Evolutionary conservation across 2,329 filamentous ascomycete species (phyloP), one percentile per base, ranked within the genome.

Genomic region (Xylariales sp.): DNA sequence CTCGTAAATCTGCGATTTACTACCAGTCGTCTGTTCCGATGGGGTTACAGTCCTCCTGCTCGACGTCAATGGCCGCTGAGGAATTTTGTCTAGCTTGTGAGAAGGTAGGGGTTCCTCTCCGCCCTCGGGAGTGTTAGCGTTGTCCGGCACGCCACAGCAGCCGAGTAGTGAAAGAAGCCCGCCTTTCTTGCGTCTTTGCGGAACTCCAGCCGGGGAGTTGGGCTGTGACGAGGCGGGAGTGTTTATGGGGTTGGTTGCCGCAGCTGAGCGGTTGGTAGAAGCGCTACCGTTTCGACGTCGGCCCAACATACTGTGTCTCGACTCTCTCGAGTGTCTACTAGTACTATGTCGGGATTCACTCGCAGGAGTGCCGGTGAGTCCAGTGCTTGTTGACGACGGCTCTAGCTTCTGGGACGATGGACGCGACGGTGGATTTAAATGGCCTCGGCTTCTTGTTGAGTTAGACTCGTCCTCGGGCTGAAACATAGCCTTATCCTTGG

Each of bases 211-310:
- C 23, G 86, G 85, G 41, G 86, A 86, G 75, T 81, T 85, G 48
- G 84, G 84, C 74, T 85, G 84, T 18, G 85, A 84, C 67, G 83
- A 82, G 69, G 79, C 82, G 41, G 83, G 79, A 5, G 84, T 84
- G 73, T 82, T 83, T 52, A 82, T 83, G 62, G 84, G 84, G 70
- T 85, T 84, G 72, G 83, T 86, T 75, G 83, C 85, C 74, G 82
- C 82, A 75, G 83, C 84, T 70, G 86, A 87, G 76, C 85, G 84
- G 80, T 88, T 89, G 81, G 89, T 92, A 73, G 87, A 88, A 69
- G 87, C 85, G 80, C 90, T 93, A 74, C 88, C 88, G 81, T 91
- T 91, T 75, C 88, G 84, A 75, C 87, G 85, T 72, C 86, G 83
- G 69, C 85, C 89, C 63, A 88, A 80, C 74, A 90, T 88, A 80